Percentiles rank a stretch among this genome's conserved stretches.
Evolutionary conservation across 2,329 filamentous ascomycete genomes (phyloP).

Genomic region (Botrytis fragariae): DNA sequence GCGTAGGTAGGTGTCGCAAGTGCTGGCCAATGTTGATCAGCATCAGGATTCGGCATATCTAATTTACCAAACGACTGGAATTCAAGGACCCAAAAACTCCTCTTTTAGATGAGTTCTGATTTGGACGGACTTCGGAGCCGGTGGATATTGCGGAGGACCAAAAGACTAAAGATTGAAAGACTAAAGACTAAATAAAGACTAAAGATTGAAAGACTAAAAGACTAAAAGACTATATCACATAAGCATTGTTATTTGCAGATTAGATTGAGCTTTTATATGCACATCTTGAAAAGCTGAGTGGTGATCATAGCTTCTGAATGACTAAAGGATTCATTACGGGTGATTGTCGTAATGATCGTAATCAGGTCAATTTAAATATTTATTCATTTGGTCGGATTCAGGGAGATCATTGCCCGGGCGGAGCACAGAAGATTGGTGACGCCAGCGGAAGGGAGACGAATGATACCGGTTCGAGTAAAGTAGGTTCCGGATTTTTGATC

Average conservation of each 20-base stretch:
- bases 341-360: not conserved
- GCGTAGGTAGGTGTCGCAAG: not conserved
- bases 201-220: not conserved
- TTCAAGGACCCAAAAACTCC: not conserved
- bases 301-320: not conserved
- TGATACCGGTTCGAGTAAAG: constrained; percentile 12
- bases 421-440: not conserved
- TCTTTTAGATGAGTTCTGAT: not conserved
- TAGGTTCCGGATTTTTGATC: constrained; percentile 7
- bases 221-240: not conserved
- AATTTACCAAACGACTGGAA: constrained; percentile 19
- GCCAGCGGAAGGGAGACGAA: constrained; percentile 15
- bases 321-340: constrained; percentile 4
- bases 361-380: not conserved
- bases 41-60: not conserved
- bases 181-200: too few species aligned
- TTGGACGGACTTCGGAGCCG: not conserved
- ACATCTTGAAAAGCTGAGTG: not conserved
- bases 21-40: not conserved
- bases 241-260: not conserved
- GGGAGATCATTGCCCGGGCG: not conserved
- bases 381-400: not conserved
- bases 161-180: too few species aligned
- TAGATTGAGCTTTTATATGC: not conserved
- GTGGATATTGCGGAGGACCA: not conserved